Percentiles rank a stretch among this genome's conserved stretches.
phyloP scores from a whole-genome alignment of 306 rosid genomes.

The Albizia julibrissin region DNA sequence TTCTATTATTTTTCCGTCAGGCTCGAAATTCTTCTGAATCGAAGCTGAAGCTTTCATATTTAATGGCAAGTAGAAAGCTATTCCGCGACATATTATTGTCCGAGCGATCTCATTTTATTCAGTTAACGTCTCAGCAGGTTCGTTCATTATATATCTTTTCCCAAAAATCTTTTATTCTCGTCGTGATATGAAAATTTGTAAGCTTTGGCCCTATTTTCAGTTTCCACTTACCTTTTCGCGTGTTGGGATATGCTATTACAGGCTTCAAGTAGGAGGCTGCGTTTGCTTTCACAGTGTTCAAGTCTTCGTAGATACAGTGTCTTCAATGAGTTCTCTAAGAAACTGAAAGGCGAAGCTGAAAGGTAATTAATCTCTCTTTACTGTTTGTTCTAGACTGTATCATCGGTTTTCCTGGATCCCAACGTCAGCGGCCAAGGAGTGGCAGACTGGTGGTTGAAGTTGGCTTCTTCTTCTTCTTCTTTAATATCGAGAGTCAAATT shows the following conservation, averaged over 20 bases:
- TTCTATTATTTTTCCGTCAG: background rate
- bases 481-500: background rate
- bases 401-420: background rate
- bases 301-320: conserved; percentile 62
- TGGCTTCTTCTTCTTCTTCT: background rate
- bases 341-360: conserved; percentile 75
- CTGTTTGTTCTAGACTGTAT: background rate
- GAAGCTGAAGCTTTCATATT: background rate
- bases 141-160: background rate
- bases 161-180: background rate
- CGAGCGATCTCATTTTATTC: conserved; percentile 49
- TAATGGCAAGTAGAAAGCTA: conserved; percentile 66
- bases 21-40: background rate
- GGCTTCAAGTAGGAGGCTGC: conserved; percentile 49
- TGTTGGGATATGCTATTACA: conserved; percentile 13
- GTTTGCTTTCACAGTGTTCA: conserved; percentile 39
- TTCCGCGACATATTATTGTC: conserved; percentile 69
- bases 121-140: conserved; percentile 49
- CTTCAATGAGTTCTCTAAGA: conserved; percentile 77
- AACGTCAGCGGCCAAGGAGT: background rate
- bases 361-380: conserved; percentile 44
- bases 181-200: background rate
- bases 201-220: background rate
- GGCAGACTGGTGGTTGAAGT: background rate
- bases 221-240: background rate